Base-by-base conservation (phyloP, 2,329 filamentous ascomycete genomes). In the Claviceps spartinae region DNA sequence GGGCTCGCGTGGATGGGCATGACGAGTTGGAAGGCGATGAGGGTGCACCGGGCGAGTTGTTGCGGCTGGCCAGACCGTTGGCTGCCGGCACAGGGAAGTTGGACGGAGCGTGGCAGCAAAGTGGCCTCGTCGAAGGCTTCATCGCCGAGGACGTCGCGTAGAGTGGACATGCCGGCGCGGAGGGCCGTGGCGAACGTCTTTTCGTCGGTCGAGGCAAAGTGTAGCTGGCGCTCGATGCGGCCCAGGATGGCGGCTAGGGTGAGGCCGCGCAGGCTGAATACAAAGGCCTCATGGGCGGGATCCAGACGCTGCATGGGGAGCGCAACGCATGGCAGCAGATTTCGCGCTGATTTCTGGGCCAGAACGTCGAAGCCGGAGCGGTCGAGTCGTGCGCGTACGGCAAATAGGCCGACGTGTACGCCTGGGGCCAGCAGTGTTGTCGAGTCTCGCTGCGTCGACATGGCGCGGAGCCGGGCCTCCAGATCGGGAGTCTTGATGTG, bases 401-500 rank as follows among this genome's bases (percentile, higher is more conserved):
- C 78, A 56, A 83, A 83, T 51, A 80, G 71, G 41, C 76, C 77
- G 1, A 83, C 52, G 56, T 83, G 77, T 8, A 81, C 72, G 1
- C 76, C 78, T 0, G 75, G 68, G 6, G 72, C 67, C 18, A 77
- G 65, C 57, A 75, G 72, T 8, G 67, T 69, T 53, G 64, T 69
- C 55, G 67, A 67, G 52, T 69, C 68, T 2, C 71, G 72, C 63
- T 81, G 86, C 18, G 69, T 72, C 16, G 79, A 76, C 75, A 95
- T 86, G 30, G 76, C 74, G 9, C 72, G 69, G 13, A 95, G 69
- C 52, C 82, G 79, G 5, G 67, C 63, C 45, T 77, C 73, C 3
- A 95, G 70, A n/a, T 80, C 77, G 1, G 71, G 67, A 2, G 75
- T 72, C 47, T 82, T 76, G 52, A 94, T 82, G 61, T 91, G 86